phyloP scores from a whole-genome alignment of 805 yeast species.

The Lipomyces spencermartinsiae region DNA sequence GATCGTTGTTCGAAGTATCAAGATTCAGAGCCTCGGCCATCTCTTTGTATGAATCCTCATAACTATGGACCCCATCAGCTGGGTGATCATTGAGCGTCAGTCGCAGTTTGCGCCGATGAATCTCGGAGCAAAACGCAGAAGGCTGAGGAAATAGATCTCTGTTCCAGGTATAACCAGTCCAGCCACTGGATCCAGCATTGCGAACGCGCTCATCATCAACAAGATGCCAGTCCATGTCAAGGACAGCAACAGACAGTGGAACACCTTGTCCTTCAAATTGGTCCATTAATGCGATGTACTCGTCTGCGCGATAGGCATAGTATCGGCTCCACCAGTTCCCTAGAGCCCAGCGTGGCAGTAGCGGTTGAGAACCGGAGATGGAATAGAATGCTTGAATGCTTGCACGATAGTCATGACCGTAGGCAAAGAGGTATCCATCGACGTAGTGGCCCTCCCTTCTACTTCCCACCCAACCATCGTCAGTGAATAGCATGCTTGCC shows the following conservation, averaged over 20 bases:
- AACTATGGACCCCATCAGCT: background rate
- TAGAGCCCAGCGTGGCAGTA: background rate
- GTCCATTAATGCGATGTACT: background rate
- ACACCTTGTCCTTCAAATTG: background rate
- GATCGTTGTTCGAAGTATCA: background rate
- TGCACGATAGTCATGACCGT: background rate
- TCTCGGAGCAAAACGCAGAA: background rate
- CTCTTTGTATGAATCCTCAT: background rate
- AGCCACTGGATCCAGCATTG: background rate
- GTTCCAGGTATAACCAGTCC: background rate
- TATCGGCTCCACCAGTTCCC: constrained; percentile 4
- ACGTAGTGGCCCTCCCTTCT: background rate
- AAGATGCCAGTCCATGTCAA: background rate
- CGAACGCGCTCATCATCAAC: background rate
- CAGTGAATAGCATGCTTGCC: background rate
- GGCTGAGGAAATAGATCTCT: background rate
- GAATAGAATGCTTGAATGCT: background rate
- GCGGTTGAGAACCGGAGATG: background rate
- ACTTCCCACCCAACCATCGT: background rate
- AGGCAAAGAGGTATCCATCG: background rate
- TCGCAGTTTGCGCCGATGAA: background rate
- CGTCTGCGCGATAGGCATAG: background rate
- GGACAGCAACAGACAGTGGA: background rate
- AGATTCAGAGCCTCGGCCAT: background rate
- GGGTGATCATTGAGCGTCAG: background rate